Percentiles rank a stretch among this genome's conserved stretches.
phyloP scores from a whole-genome alignment of 345 rosid genomes.

The Murraya koenigii region DNA sequence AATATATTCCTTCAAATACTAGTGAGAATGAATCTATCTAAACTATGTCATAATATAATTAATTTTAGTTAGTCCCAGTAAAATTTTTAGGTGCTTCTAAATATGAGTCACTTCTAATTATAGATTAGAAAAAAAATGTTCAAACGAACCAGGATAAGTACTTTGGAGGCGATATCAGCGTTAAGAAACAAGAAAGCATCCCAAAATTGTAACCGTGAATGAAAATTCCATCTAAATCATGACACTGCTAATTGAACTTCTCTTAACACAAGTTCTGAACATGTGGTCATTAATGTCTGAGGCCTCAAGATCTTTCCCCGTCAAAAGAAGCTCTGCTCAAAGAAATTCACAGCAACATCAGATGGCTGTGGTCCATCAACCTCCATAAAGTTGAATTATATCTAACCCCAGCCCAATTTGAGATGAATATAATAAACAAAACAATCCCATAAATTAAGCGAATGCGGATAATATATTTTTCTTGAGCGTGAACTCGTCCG shows the following conservation, averaged over 20 bases:
- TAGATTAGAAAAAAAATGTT: no score
- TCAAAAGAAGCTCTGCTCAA: constrained; percentile 7
- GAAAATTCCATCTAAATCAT: not conserved
- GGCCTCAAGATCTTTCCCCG: constrained; percentile 9
- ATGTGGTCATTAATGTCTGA: not conserved
- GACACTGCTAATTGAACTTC: not conserved
- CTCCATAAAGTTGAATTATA: not conserved
- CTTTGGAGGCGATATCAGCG: not conserved
- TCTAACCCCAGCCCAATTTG: not conserved
- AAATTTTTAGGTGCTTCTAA: no score
- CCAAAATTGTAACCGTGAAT: not conserved
- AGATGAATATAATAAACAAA: not conserved
- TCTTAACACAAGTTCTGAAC: constrained; percentile 2
- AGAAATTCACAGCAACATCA: not conserved
- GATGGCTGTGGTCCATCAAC: not conserved
- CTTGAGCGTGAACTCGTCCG: constrained; percentile 81
- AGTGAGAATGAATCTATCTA: no score
- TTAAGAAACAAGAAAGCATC: not conserved
- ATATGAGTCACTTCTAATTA: no score
- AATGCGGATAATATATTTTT: constrained; percentile 63
- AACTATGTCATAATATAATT: no score
- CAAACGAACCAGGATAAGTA: not conserved
- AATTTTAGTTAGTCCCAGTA: no score
- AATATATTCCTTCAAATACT: no score
- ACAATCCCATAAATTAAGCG: constrained; percentile 25